Conservation (phyloP, 805 yeast species). For the Candida nitratophila region DNA sequence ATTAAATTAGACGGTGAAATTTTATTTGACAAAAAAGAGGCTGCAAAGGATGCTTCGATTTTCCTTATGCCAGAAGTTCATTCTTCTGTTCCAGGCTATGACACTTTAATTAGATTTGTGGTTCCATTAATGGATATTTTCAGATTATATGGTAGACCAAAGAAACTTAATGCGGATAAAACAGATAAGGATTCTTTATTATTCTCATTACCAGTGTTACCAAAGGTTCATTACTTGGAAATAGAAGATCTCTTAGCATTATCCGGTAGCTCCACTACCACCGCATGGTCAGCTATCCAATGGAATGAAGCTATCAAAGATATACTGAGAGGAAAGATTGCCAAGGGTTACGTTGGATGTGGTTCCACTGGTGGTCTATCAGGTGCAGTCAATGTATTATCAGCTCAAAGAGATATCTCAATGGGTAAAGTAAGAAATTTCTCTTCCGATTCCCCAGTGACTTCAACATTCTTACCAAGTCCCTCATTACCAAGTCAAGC, state of each 20-base stretch:
- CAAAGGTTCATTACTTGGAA: slow-evolving; percentile 65
- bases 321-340: slow-evolving; percentile 22
- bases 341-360: slow-evolving; percentile 29
- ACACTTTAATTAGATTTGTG: slow-evolving; percentile 74
- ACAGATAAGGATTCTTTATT: slow-evolving; percentile 55
- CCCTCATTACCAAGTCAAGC: not conserved
- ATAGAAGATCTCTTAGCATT: slow-evolving; percentile 42
- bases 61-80: slow-evolving; percentile 82
- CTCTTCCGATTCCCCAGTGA: not conserved
- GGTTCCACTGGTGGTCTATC: slow-evolving; percentile 41
- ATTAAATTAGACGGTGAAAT: slow-evolving; percentile 84
- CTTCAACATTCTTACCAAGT: not conserved
- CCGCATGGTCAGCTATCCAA: slow-evolving; percentile 24
- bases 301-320: slow-evolving; percentile 31
- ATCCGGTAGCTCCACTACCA: slow-evolving; percentile 23
- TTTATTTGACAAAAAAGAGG: slow-evolving; percentile 43
- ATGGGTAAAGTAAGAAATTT: slow-evolving; percentile 17
- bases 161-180: slow-evolving; percentile 68
- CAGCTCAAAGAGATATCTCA: slow-evolving; percentile 18
- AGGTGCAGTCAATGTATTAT: slow-evolving; percentile 39
- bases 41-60: slow-evolving; percentile 51
- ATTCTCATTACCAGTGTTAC: slow-evolving; percentile 79
- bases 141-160: slow-evolving; percentile 76
- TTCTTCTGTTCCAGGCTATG: slow-evolving; percentile 77
- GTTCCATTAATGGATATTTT: slow-evolving; percentile 73